phyloP scores from a whole-genome alignment of 192 early-diverging fungal species.

The Paraglomus brasilianum region DNA sequence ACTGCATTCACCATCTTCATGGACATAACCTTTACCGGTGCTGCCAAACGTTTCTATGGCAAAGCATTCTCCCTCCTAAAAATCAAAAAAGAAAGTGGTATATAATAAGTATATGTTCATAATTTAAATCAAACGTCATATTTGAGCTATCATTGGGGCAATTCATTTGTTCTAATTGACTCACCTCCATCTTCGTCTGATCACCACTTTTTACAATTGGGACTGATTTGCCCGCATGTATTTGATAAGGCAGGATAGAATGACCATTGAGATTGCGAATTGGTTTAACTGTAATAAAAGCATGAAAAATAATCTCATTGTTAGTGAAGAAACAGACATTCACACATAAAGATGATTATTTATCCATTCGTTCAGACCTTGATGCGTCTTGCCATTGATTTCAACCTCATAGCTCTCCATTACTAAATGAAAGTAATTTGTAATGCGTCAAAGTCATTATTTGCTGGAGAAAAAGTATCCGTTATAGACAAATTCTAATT shows the following conservation, averaged over 20 bases:
- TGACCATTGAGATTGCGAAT: constrained; percentile 98
- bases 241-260: constrained; percentile 86
- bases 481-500: background rate
- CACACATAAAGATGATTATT: constrained; percentile 1
- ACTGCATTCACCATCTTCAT: constrained; percentile 86
- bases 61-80: constrained; percentile 80
- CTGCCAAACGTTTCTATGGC: constrained; percentile 98
- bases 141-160: background rate
- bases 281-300: constrained; percentile 63
- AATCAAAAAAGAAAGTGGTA: background rate
- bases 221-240: constrained; percentile 93
- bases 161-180: constrained; percentile 22
- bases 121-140: too few relatives aligned
- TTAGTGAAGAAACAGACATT: background rate
- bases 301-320: background rate
- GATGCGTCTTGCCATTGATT: constrained; percentile 88
- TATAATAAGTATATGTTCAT: background rate
- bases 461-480: too few relatives aligned
- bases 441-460: background rate
- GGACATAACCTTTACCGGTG: constrained; percentile 88
- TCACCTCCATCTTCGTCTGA: constrained; percentile 86
- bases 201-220: constrained; percentile 91
- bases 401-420: constrained; percentile 98
- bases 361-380: constrained; percentile 46
- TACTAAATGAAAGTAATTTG: constrained; percentile 41